These are phyloP conservation scores for Chamaecyparis obtusa DNA, from an alignment of 75 land plant genomes.

Conservation along the genomic window DNA sequence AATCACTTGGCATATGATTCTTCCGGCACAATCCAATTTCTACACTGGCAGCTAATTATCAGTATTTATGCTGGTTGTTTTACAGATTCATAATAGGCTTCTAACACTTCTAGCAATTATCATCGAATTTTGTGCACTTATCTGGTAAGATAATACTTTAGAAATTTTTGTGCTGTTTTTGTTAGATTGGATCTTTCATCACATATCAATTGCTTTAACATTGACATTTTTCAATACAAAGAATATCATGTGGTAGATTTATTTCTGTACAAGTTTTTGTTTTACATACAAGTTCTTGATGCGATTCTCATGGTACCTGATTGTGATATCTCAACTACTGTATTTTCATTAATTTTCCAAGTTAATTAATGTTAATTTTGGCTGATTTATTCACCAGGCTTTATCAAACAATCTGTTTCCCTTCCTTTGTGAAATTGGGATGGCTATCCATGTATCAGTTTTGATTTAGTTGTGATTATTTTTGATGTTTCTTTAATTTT, in stretches of 20 bases:
- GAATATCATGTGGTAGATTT: not conserved
- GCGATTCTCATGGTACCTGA: not conserved
- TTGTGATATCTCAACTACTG: not conserved
- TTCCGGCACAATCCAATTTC: not conserved
- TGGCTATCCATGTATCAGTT: not conserved
- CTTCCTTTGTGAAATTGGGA: not conserved
- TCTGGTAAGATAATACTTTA: slow-evolving; percentile 48
- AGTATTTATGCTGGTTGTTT: not conserved
- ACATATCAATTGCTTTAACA: not conserved
- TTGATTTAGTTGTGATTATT: not conserved
- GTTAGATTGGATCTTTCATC: not conserved
- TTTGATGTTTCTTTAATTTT: not conserved
- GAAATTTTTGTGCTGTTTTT: not conserved
- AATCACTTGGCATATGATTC: not conserved
- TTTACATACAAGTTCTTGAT: not conserved
- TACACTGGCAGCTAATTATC: not conserved
- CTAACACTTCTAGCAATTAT: slow-evolving; percentile 68
- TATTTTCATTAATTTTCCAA: not conserved
- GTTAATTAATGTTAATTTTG: not conserved
- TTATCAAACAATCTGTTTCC: not conserved
- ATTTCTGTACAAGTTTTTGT: not conserved
- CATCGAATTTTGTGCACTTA: slow-evolving; percentile 67
- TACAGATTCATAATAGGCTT: slow-evolving; percentile 60
- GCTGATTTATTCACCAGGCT: not conserved
- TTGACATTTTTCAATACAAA: not conserved